Base-by-base conservation (phyloP, 108 stramenopile genomes). In the Cyclotella cryptica region DNA sequence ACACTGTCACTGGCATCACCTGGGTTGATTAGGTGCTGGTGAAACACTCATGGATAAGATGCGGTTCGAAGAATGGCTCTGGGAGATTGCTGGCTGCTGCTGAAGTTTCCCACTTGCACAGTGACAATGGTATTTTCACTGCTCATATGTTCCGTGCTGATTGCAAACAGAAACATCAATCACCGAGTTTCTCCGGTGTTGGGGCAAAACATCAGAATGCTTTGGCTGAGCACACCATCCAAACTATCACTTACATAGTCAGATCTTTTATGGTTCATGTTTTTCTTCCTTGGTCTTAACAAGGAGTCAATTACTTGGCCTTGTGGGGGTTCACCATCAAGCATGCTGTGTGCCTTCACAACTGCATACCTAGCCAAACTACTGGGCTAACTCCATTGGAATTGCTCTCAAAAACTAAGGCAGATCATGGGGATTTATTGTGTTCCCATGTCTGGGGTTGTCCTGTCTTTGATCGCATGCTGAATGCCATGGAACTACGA, bases 281-380 rank as follows among this genome's bases (percentile, higher is more conserved):
- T 35, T 35, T 0, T 0, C 30, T 88, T 5, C 81, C 72, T 41
- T 86, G 85, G 88, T 67, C 83, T 13, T 40, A 66, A 0, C 2
- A 66, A 0, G 66, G 57, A 3, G 22, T 29, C 4, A 71, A 74
- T 40, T 21, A 63, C 18, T 27, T 66, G 8, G 42, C 47, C 11
- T 72, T 81, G 0, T 88, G 83, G 88, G 83, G 85, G 41, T 74
- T 67, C 81, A 82, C 87, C 21, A 26, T 88, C 9, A 58, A 80
- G 21, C 80, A 88, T 51, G 79, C 85, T 39, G 77, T 62, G 0
- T 82, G 57, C 18, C 12, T 86, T 0, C 66, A 66, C 44, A 86
- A 89, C 42, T 66, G 74, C 24, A 21, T 85, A 0, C 85, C 84
- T 14, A 70, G 73, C 35, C 17, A 19, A 19, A 17, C 19, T 51